Evolutionary conservation across 1,139 yeast species (phyloP), one percentile per base, ranked within the genome.

Genomic region (Yamadazyma dendronema): DNA sequence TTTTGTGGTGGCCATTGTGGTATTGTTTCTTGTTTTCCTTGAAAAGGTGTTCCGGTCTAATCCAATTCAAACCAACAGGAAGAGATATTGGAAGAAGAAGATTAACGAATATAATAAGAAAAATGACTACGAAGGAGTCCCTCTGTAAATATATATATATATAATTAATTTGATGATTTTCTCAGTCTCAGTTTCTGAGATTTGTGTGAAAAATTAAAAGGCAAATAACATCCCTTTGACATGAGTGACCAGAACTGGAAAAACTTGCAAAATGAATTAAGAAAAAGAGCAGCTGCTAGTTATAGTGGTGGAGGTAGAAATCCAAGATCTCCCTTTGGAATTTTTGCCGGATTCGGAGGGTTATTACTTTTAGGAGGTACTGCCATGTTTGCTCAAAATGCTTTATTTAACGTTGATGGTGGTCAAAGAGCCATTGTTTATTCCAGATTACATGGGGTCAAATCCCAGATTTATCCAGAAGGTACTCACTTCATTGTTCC

Each of bases 391-490:
- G 69, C 83, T 26, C 86, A 86, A 54, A 77, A 85, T 44, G 81
- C 96, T 2, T 74, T 90, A 39, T 90, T 88, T 70, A 90, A 89
- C 60, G 98, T 92, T 42, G 97, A 92, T 61, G 99, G 99, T 78
- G 99, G 99, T 64, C 97, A 92, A 65, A 77, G 99, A 60, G 99
- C 97, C 21, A 89, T 92, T 54, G 77, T 92, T 30, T 92, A 92
- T 63, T 88, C 95, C 25, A 81, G 99, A 59, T 41, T 89, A 31
- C 77, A 80, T 36, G 99, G 99, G 59, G 82, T 92, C 36, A 87
- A 82, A 56, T 81, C 90, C n/a, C 74, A 72, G 43, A 88, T 92
- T 47, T 88, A 83, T 59, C 80, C 79, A 34, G 99, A 92, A 72
- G 99, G 99, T 50, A 92, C 98, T 3, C 99, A 92, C 62, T 74